phyloP scores from a whole-genome alignment of 441 rosid genomes.

The Capsella rubella region DNA sequence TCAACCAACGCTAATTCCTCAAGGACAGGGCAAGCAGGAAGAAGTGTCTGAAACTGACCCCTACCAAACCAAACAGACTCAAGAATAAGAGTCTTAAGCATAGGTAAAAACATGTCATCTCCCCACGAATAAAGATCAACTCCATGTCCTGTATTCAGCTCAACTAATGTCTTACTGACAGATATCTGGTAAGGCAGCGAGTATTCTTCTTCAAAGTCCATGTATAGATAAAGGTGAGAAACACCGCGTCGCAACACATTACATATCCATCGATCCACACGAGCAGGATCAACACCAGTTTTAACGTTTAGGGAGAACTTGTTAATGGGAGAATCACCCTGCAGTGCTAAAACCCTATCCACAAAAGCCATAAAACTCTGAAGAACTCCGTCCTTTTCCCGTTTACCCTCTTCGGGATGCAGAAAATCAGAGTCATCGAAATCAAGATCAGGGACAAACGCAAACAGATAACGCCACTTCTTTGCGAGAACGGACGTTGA shows the following conservation, averaged over 20 bases:
- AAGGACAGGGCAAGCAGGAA: conserved; percentile 40
- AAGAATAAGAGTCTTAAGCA: conserved; percentile 32
- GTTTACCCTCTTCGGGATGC: neutral
- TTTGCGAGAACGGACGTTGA: conserved; percentile 37
- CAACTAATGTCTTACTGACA: conserved; percentile 27
- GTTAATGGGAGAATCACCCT: conserved; percentile 23
- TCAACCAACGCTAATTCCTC: conserved; percentile 19
- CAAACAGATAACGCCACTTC: conserved; percentile 34
- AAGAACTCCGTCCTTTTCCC: neutral
- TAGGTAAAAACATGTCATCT: conserved; percentile 26
- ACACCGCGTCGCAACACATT: conserved; percentile 36
- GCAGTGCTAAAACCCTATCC: conserved; percentile 31
- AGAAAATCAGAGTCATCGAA: conserved; percentile 23
- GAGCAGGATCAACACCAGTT: conserved; percentile 15
- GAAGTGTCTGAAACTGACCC: conserved; percentile 38
- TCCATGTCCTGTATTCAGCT: conserved; percentile 5
- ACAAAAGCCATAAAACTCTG: conserved; percentile 31
- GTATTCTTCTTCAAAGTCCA: neutral
- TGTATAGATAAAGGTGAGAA: conserved; percentile 21
- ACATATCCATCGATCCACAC: conserved; percentile 37
- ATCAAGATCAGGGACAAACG: conserved; percentile 23
- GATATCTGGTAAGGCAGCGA: conserved; percentile 31
- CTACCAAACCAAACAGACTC: conserved; percentile 24
- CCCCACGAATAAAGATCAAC: conserved; percentile 24
- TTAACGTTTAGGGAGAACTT: conserved; percentile 18